A percentile compares a stretch with the other conserved stretches of the same genome.
Conservation (phyloP, 768 basidiomycete species). For the Sarcodon sp. region DNA sequence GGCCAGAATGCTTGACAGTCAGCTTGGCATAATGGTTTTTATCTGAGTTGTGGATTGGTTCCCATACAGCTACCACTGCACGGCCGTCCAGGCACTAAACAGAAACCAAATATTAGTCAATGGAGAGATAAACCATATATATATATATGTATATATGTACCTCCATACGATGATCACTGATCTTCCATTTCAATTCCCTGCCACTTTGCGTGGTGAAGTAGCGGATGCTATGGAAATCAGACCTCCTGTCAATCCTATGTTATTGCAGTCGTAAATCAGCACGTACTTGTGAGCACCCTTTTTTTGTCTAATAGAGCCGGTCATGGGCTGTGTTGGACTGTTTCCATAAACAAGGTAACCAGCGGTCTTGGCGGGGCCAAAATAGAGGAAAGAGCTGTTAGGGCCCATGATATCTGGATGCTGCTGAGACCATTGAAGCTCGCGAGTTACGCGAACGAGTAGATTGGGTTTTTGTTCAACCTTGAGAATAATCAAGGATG, state of each 20-base stretch:
- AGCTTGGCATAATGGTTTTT: constrained; percentile 42
- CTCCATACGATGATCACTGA: constrained; percentile 53
- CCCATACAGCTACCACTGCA: constrained; percentile 54
- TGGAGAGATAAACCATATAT: neutral
- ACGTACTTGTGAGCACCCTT: constrained; percentile 52
- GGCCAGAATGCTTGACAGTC: constrained; percentile 41
- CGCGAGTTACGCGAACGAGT: constrained; percentile 51
- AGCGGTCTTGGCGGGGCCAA: constrained; percentile 47
- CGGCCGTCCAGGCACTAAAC: constrained; percentile 29
- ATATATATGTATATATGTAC: constrained; percentile 25
- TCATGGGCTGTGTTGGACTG: constrained; percentile 43
- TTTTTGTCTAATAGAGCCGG: constrained; percentile 40
- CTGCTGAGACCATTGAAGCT: constrained; percentile 52
- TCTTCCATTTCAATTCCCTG: constrained; percentile 66
- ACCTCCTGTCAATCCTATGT: neutral
- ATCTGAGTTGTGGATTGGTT: constrained; percentile 41
- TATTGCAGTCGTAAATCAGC: neutral
- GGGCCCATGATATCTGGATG: constrained; percentile 72
- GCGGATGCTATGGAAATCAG: constrained; percentile 35
- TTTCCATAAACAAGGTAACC: constrained; percentile 66
- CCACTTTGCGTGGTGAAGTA: constrained; percentile 66
- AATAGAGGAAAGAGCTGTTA: constrained; percentile 62
- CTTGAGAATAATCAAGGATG: constrained; percentile 17
- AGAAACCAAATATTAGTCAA: constrained; percentile 2
- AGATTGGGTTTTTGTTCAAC: constrained; percentile 45